Evolutionary conservation across 2,329 filamentous ascomycete species (phyloP), one percentile per base, ranked within the genome.

Genomic region (Xylariaceae sp.): DNA sequence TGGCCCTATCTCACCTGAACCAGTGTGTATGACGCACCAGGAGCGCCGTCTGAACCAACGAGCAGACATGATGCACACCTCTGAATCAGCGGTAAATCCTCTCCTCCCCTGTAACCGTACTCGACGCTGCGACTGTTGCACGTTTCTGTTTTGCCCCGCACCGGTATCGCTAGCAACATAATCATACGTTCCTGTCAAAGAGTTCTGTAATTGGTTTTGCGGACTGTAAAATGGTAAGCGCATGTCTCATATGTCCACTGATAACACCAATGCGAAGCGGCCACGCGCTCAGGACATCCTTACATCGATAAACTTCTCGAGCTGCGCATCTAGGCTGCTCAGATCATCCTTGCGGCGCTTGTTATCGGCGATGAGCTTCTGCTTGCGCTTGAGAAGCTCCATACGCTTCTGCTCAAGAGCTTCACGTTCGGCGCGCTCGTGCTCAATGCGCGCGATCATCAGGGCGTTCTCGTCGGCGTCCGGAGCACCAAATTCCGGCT

Each of bases 291-390:
- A 4, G 30, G 29, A 28, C 22, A 22, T 17, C 69, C 84, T 59
- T 59, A 88, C 87, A 64, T 94, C 89, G 56, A 95, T 91, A 60
- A 95, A 95, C 57, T 87, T 90, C 67, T 97, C 93, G 43, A 97
- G 71, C 64, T 95, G 89, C 58, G 87, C 85, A 56, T 98, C 93
- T 46, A 98, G 69, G 57, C 86, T 95, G 16, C 87, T 89, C 37
- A 98, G 70, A 57, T 97, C 89, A 42, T 96, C 90, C 63, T 95
- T 95, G 52, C 91, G 79, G 67, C 89, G 89, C 68, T 94, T 95
- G 62, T 96, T 96, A 61, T 81, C 78, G 1, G 75, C 71, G 38
- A 79, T 80, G 37, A 81, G 71, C 61, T 80, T 80, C 52, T 78
- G 74, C 55, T 81, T 81, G 39, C 74, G 67, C 59, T 77, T 89